Conservation (phyloP, 352 stramenopile genomes). For the Phytopythium cucurbitacearum region DNA sequence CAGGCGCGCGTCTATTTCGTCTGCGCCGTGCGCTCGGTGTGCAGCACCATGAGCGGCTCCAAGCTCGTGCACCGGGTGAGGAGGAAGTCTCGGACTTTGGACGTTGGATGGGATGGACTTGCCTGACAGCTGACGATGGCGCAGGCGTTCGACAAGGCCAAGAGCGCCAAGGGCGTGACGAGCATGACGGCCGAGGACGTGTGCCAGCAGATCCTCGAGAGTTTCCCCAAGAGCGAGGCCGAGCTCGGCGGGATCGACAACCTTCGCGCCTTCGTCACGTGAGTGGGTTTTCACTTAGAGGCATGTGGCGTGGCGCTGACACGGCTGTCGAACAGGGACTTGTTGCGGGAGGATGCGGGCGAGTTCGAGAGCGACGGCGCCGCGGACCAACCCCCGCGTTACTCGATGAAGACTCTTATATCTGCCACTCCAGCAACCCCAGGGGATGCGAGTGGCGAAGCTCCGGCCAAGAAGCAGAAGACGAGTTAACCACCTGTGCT, state of each 20-base stretch:
- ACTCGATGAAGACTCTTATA: conserved; percentile 30
- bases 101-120: conserved; percentile 2
- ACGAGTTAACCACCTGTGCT: background rate
- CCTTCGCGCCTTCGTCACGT: conserved; percentile 63
- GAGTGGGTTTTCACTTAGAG: conserved; percentile 7
- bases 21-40: conserved; percentile 58
- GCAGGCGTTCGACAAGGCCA: conserved; percentile 77
- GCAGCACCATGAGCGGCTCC: conserved; percentile 78
- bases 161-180: conserved; percentile 47
- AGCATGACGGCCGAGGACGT: conserved; percentile 59
- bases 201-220: conserved; percentile 67
- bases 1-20: conserved; percentile 75
- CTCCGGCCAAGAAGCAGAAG: conserved; percentile 38
- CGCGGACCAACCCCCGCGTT: conserved; percentile 12
- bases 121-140: background rate
- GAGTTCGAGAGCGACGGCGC: conserved; percentile 22
- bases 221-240: conserved; percentile 65
- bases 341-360: conserved; percentile 31
- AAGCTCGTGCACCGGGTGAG: conserved; percentile 76
- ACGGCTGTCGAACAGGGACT: conserved; percentile 14
- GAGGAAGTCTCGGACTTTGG: background rate
- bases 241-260: conserved; percentile 76
- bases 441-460: conserved; percentile 13
- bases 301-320: background rate
- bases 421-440: conserved; percentile 12